phyloP scores from a whole-genome alignment of 2,329 filamentous ascomycete species.

The Chaetomiaceae sp. region DNA sequence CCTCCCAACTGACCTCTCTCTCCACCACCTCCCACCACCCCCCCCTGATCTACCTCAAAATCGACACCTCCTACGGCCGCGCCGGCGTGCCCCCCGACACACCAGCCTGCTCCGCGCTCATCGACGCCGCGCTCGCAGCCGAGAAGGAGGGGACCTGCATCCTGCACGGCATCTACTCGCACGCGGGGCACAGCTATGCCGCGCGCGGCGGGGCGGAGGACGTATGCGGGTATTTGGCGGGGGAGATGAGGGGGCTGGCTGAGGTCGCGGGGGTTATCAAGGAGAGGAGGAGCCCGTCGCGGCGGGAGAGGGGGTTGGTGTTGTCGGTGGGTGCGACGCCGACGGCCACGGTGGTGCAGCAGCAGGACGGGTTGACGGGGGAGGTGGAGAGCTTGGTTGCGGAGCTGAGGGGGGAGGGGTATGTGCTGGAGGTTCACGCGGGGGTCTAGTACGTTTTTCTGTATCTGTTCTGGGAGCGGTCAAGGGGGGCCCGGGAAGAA shows the following conservation, averaged over 20 bases:
- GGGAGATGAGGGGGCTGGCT: conserved; percentile 55
- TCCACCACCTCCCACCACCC: conserved; percentile 37
- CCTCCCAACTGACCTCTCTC: conserved; percentile 51
- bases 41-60: conserved; percentile 63
- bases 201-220: conserved; percentile 49
- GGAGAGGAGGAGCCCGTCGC: conserved; percentile 25
- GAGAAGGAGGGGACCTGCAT: conserved; percentile 36
- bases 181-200: conserved; percentile 68
- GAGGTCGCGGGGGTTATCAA: conserved; percentile 41
- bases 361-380: conserved; percentile 31
- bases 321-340: conserved; percentile 75
- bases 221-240: conserved; percentile 55
- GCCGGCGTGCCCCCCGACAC: conserved; percentile 59
- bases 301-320: conserved; percentile 37
- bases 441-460: conserved; percentile 25
- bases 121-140: conserved; percentile 42
- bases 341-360: conserved; percentile 63
- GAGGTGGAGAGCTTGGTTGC: conserved; percentile 33
- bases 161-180: conserved; percentile 66
- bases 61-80: conserved; percentile 69
- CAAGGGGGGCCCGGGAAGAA: too few relatives aligned
- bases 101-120: conserved; percentile 40
- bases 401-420: conserved; percentile 32
- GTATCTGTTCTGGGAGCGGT: background rate
- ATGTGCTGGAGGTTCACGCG: conserved; percentile 25